Base-by-base conservation (phyloP, 257 asterid species). In the Scutellaria baicalensis region DNA sequence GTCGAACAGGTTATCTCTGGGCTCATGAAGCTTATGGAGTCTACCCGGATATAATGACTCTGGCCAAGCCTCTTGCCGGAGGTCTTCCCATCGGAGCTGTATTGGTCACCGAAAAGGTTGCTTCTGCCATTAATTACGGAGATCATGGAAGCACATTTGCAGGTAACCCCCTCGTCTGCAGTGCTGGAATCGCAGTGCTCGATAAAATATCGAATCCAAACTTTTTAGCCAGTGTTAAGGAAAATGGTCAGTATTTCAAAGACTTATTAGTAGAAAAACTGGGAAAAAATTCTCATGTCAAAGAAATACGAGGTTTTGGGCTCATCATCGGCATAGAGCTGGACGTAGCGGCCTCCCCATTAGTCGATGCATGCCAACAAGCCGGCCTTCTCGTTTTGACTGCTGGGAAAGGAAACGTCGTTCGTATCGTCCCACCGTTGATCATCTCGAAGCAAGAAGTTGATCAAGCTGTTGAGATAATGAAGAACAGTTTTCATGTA, bases 131-230 rank as follows among this genome's bases (percentile, higher is more conserved):
- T 12, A 81, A 72, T 9, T 84, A 64, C 40, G 97, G 99, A 49
- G 99, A 94, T 71, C 99, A 94, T 4, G 99, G 97, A 60, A 91
- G 97, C 93, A 94, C 99, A 14, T 94, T 94, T n/a, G 99, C 97
- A 0, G 99, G 97, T 8, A 80, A 83, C 77, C 97, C 97, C 55
- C 96, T 94, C 13, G 93, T 94, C 11, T 94, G 99, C 78, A 81
- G 70, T 5, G 97, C 95, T 21, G 99, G 89, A 50, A 80, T 85
- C 6, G 71, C 90, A 3, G 97, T 89, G 8, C 78, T 89, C 45
- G 92, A 91, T 44, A 94, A 94, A 77, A 94, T 94, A 60, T 85
- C 96, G 4, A 62, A 70, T 14, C 90, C 93, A 0, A 61, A 50
- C 63, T 94, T 94, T 64, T 71, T 94, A 47, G 71, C 91, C 43